Percentiles rank a stretch among this genome's conserved stretches.
These are phyloP conservation scores for Leishmania tropica DNA, from an alignment of 208 protist species.

Conservation along the genomic window DNA sequence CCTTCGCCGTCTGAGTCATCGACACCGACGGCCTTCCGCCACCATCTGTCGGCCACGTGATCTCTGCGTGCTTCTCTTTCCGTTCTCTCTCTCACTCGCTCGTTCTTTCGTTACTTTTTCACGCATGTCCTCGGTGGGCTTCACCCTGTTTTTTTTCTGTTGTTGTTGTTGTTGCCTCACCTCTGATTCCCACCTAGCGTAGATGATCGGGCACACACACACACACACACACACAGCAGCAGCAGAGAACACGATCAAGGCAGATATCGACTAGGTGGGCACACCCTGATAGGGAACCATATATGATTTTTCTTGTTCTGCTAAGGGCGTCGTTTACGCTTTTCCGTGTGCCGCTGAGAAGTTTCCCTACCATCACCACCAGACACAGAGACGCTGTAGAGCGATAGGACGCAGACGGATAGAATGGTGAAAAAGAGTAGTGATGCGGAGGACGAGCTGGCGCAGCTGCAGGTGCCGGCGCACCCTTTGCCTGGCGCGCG, in stretches of 20 bases:
- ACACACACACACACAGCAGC: background rate
- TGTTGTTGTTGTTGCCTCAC: background rate
- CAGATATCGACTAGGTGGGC: background rate
- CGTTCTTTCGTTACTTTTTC: background rate
- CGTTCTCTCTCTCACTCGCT: background rate
- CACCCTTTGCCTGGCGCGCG: conserved; percentile 8
- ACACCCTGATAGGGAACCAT: background rate
- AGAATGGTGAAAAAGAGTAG: conserved; percentile 10
- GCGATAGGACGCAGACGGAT: background rate
- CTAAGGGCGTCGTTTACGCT: background rate
- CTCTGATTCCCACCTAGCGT: background rate
- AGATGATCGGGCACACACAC: background rate
- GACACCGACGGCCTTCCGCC: background rate
- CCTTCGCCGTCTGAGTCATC: background rate
- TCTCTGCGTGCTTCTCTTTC: background rate
- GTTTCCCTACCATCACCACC: background rate
- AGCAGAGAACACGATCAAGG: background rate
- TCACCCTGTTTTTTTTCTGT: background rate
- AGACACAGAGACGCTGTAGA: conserved; percentile 2
- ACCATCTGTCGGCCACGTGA: background rate
- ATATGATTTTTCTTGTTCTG: background rate
- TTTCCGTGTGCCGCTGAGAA: background rate
- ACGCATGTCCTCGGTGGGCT: background rate
- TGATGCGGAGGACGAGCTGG: conserved; percentile 3
- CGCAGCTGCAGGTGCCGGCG: conserved; percentile 13